Evolutionary conservation across 208 protist species (phyloP).

Genomic region (Tritrichomonas musculus): DNA sequence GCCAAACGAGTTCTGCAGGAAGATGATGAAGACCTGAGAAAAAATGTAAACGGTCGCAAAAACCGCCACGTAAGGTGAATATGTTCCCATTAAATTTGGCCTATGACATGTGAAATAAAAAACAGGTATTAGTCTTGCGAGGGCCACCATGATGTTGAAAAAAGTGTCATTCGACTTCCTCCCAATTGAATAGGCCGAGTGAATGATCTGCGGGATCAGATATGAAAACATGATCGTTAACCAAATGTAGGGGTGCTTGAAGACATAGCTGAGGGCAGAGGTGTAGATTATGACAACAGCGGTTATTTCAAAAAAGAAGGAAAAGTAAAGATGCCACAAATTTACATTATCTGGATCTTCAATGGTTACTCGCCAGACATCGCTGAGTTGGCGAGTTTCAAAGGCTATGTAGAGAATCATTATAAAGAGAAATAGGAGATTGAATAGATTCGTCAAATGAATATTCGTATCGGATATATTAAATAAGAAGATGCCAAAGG

Average conservation of each 20-base stretch:
- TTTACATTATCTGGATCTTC: not conserved
- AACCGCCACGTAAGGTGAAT: not conserved
- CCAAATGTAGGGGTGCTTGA: not conserved
- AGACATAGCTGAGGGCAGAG: not conserved
- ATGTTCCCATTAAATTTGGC: not conserved
- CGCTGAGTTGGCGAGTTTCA: not conserved
- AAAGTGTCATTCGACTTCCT: not conserved
- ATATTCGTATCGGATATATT: too few species aligned
- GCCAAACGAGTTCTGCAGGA: not conserved
- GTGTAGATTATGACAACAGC: not conserved
- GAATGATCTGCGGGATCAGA: conserved; percentile 7
- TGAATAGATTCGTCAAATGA: not conserved
- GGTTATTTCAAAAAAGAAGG: not conserved
- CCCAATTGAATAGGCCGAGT: not conserved
- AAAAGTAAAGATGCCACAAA: not conserved
- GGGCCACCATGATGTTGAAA: not conserved
- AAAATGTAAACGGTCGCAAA: not conserved
- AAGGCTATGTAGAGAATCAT: not conserved
- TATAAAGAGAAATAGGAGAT: not conserved
- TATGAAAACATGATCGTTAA: not conserved
- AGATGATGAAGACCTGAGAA: not conserved
- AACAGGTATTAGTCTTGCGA: not conserved
- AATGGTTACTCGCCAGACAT: not conserved
- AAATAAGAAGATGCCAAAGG: not conserved
- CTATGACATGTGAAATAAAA: not conserved